phyloP scores from a whole-genome alignment of 78 protist genomes.

The Isochrysis galbana region DNA sequence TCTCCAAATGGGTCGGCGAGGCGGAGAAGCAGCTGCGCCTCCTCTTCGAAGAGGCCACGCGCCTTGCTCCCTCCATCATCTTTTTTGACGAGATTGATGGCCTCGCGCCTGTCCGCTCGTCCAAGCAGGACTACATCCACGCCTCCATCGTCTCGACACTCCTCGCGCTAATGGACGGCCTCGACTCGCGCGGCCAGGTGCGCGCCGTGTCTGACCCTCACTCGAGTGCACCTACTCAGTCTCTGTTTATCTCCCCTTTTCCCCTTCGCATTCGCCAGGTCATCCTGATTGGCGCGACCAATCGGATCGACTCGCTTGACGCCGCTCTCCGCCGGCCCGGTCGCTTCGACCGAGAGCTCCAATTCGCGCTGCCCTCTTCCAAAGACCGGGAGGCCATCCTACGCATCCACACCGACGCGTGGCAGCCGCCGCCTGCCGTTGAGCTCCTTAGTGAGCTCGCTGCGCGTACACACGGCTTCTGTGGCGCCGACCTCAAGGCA shows the following conservation, averaged over 20 bases:
- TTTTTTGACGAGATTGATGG: slow-evolving; percentile 93
- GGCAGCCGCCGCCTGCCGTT: too few species aligned
- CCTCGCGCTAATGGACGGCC: slow-evolving; percentile 92
- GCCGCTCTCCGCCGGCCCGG: slow-evolving; percentile 52
- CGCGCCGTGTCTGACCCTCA: neutral
- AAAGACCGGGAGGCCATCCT: too few species aligned
- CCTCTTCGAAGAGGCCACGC: slow-evolving; percentile 53
- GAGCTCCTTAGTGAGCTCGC: too few species aligned
- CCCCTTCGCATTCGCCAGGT: too few species aligned
- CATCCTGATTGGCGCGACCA: slow-evolving; percentile 22
- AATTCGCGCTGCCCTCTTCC: too few species aligned
- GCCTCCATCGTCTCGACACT: slow-evolving; percentile 87
- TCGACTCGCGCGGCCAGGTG: slow-evolving; percentile 55
- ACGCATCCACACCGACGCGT: too few species aligned
- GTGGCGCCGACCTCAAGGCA: too few species aligned
- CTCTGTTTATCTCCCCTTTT: neutral
- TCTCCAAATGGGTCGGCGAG: slow-evolving; percentile 77
- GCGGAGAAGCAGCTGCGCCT: slow-evolving; percentile 48
- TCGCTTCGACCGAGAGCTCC: too few species aligned
- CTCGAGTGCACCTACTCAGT: too few species aligned
- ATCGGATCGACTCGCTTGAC: slow-evolving; percentile 36
- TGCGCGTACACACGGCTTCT: too few species aligned
- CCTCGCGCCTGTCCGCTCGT: slow-evolving; percentile 64
- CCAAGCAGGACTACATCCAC: slow-evolving; percentile 29
- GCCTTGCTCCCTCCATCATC: slow-evolving; percentile 73